Conservation (phyloP, 768 basidiomycete species). For the Russula foetens region DNA sequence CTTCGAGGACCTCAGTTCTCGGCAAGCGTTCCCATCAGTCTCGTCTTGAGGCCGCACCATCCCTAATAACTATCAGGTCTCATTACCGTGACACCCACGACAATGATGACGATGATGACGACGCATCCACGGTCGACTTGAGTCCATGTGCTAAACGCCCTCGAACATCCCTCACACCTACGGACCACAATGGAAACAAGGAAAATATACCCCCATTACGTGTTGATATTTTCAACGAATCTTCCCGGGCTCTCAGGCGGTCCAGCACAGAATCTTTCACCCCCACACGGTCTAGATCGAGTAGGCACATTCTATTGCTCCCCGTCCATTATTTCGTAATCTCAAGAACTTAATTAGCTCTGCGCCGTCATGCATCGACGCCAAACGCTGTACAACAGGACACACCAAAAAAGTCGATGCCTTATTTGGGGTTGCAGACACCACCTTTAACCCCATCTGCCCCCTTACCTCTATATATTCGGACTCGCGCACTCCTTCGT, state of each 20-base stretch:
- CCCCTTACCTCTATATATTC: slow-evolving; percentile 42
- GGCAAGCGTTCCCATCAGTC: slow-evolving; percentile 29
- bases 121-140: slow-evolving; percentile 43
- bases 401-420: slow-evolving; percentile 39
- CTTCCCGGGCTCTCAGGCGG: slow-evolving; percentile 33
- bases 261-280: slow-evolving; percentile 30
- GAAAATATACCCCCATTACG: slow-evolving; percentile 68
- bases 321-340: slow-evolving; percentile 5
- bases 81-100: slow-evolving; percentile 9
- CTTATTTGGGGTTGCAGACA: slow-evolving; percentile 41
- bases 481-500: slow-evolving; percentile 63
- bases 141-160: slow-evolving; percentile 61
- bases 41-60: slow-evolving; percentile 25
- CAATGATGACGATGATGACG: slow-evolving; percentile 12
- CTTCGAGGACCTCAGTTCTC: slow-evolving; percentile 26
- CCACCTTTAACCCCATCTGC: slow-evolving; percentile 54
- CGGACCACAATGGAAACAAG: slow-evolving; percentile 61
- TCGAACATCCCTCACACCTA: slow-evolving; percentile 35
- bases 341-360: slow-evolving; percentile 27
- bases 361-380: slow-evolving; percentile 42
- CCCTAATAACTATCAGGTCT: slow-evolving; percentile 26
- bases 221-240: slow-evolving; percentile 30
- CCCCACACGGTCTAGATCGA: slow-evolving; percentile 37
- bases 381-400: slow-evolving; percentile 31
- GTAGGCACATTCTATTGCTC: slow-evolving; percentile 30